Evolutionary conservation across 1,139 yeast species (phyloP).

Genomic region (Yamadazyma kanchanaburiensis): DNA sequence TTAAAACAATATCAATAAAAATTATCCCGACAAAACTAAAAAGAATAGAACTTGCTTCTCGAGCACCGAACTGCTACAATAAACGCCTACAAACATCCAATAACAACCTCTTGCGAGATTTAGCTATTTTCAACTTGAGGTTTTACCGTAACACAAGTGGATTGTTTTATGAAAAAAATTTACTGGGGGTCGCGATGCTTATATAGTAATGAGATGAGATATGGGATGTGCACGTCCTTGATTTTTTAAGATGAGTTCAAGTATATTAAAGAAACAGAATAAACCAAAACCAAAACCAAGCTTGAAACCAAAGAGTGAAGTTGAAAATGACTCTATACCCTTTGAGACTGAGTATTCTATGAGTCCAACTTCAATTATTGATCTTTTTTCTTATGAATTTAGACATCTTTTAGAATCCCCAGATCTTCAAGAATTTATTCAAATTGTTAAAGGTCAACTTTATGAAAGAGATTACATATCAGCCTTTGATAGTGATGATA

Average conservation of each 20-base stretch:
- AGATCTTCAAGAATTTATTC: conserved; percentile 47
- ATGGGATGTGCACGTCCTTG: conserved; percentile 2
- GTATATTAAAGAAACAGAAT: conserved; percentile 10
- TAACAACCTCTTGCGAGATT: conserved; percentile 30
- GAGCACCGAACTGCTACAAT: conserved; percentile 67
- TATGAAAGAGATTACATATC: conserved; percentile 65
- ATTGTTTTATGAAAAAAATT: conserved; percentile 16
- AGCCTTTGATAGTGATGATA: conserved; percentile 65
- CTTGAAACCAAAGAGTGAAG: conserved; percentile 6
- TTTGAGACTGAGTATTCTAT: conserved; percentile 27
- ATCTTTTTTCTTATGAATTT: conserved; percentile 48
- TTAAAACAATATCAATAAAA: conserved; percentile 16
- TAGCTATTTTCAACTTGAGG: conserved; percentile 30
- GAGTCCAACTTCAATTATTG: conserved; percentile 40
- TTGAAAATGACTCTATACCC: conserved; percentile 25
- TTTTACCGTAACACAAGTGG: conserved; percentile 51
- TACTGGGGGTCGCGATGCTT: conserved; percentile 3
- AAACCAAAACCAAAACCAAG: conserved; percentile 1
- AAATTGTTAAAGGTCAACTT: conserved; percentile 64
- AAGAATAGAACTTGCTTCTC: conserved; percentile 51
- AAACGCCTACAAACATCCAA: conserved; percentile 29
- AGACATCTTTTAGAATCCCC: conserved; percentile 42
- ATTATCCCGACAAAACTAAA: conserved; percentile 1
- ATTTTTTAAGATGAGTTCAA: neutral
- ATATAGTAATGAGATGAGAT: conserved; percentile 3